Base-by-base conservation (phyloP, 2,329 filamentous ascomycete genomes). In the Verticillium albo-atrum region DNA sequence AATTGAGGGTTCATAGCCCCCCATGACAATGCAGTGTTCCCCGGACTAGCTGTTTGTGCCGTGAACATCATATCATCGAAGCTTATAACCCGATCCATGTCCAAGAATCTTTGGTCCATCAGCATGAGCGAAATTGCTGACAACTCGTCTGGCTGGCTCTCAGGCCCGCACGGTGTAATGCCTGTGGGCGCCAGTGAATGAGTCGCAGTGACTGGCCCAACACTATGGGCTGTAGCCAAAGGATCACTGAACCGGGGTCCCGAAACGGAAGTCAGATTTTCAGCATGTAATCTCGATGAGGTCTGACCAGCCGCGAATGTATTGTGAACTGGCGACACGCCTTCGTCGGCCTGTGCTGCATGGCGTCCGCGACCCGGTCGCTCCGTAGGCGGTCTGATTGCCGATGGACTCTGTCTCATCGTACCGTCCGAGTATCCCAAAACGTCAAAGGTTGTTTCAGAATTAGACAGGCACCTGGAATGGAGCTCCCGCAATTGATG, bases 1-100 rank as follows among this genome's bases (percentile, higher is more conserved):
- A 9, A 14, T 2, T 25, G 42, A 7, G 42, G 4, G 20, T 25
- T 47, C 20, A 47, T 47, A 9, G 42, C 42, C 5, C 42, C 42
- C 55, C 32, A 62, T 17, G 56, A 60, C 47, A 63, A n/a, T 1
- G 26, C 58, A 10, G 51, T 25, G 10, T 51, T 56, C 0, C 61
- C 55, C 1, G 61, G 61, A 20, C 6, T 47, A 20, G 42, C 20
- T 47, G 42, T 47, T 12, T 47, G 42, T 23, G 65, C 61, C 2
- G 67, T 66, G n/a, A 72, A 73, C 59, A 73, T 68, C 62, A 70
- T 69, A 32, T 74, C 72, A 25, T 74, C 69, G n/a, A 73, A 72
- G 15, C 69, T 72, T 2, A 74, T 74, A 0, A 74, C 63, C 0
- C 72, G 59, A 12, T 74, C 72, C 54, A 73, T 56, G 1, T 70